A percentile compares a stretch with the other conserved stretches of the same genome.
Conservation (phyloP, 768 basidiomycete genomes). For the Phylloporus sp. region DNA sequence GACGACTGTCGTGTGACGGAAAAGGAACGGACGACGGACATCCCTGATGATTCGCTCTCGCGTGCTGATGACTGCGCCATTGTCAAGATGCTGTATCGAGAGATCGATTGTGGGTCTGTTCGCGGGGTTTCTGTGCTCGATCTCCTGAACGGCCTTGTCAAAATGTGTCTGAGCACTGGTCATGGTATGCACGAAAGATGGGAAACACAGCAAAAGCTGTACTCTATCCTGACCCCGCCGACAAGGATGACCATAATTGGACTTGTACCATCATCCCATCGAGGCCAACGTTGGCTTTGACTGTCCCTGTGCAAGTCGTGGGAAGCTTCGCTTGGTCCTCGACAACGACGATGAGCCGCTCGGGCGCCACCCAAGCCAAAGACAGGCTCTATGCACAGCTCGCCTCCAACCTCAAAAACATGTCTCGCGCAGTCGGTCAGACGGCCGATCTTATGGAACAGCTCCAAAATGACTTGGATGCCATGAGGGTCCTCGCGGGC, state of each 20-base stretch:
- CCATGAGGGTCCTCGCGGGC: constrained; percentile 75
- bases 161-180: constrained; percentile 16
- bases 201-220: constrained; percentile 7
- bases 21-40: constrained; percentile 11
- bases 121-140: constrained; percentile 25
- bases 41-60: constrained; percentile 25
- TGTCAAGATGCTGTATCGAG: constrained; percentile 24
- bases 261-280: too few relatives aligned
- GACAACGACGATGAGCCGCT: constrained; percentile 15
- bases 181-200: constrained; percentile 17
- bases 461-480: constrained; percentile 68
- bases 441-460: constrained; percentile 76
- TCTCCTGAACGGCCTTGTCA: constrained; percentile 28
- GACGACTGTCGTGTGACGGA: neutral
- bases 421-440: constrained; percentile 62
- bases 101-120: constrained; percentile 17
- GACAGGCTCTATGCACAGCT: constrained; percentile 78
- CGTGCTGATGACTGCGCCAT: constrained; percentile 22
- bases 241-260: constrained; percentile 18
- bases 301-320: too few relatives aligned
- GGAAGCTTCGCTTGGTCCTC: constrained; percentile 3
- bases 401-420: constrained; percentile 58
- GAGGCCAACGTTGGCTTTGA: too few relatives aligned
- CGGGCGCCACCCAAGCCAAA: constrained; percentile 69
- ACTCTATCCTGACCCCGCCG: constrained; percentile 4